These are phyloP conservation scores for Papiliotrema flavescens DNA, from an alignment of 1,284 basidiomycete genomes.

Conservation along the genomic window DNA sequence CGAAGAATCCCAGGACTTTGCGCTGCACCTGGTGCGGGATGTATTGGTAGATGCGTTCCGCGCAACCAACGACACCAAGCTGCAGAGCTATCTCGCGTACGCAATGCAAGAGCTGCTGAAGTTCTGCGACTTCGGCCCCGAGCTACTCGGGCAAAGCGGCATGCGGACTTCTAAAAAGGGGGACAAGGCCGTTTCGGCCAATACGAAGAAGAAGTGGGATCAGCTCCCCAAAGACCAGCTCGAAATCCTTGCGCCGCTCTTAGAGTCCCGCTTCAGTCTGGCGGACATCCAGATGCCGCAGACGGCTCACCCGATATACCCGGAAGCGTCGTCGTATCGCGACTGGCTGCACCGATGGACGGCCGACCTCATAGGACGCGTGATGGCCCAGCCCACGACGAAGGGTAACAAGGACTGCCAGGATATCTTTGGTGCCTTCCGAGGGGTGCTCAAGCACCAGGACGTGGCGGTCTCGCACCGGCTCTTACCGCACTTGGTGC, in stretches of 20 bases:
- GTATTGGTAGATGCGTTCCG: constrained; percentile 89
- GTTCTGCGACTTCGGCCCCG: constrained; percentile 78
- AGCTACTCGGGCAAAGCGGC: constrained; percentile 31
- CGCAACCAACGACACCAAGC: constrained; percentile 87
- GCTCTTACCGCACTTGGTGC: constrained; percentile 85
- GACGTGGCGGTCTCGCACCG: constrained; percentile 89
- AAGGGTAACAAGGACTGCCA: constrained; percentile 23
- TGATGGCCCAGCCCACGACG: constrained; percentile 35
- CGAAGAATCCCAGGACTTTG: constrained; percentile 75
- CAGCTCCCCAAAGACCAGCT: constrained; percentile 75
- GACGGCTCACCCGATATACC: constrained; percentile 71
- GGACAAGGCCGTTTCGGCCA: constrained; percentile 57
- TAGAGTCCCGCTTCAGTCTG: constrained; percentile 64
- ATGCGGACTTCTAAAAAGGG: too few relatives aligned
- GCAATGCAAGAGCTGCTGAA: constrained; percentile 89
- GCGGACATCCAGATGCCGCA: constrained; percentile 31
- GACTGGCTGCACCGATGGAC: constrained; percentile 97
- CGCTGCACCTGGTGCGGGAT: constrained; percentile 77
- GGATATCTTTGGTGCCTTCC: constrained; percentile 75
- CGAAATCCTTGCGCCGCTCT: constrained; percentile 83
- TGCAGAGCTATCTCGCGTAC: constrained; percentile 85
- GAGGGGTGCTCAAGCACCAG: constrained; percentile 74
- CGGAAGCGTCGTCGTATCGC: constrained; percentile 71
- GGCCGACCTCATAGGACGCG: constrained; percentile 70
- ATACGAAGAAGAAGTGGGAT: constrained; percentile 68